Conservation (phyloP, 768 basidiomycete genomes). For the Mycena belliarum region DNA sequence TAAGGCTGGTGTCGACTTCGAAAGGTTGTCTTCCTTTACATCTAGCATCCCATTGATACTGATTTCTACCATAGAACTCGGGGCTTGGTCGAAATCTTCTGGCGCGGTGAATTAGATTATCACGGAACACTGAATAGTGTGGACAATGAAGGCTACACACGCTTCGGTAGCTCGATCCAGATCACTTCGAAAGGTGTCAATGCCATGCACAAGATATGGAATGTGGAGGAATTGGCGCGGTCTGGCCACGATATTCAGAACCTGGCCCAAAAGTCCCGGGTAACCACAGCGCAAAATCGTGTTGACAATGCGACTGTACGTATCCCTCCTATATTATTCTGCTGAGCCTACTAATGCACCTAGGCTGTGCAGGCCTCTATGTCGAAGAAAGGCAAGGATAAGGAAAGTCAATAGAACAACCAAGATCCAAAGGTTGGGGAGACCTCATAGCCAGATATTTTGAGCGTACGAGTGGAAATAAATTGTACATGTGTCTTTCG, state of each 20-base stretch:
- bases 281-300: conserved; percentile 4
- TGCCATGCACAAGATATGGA: conserved; percentile 9
- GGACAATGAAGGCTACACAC: not conserved
- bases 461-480: too few species aligned
- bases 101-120: conserved; percentile 9
- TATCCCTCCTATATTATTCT: too few species aligned
- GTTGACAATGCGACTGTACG: not conserved
- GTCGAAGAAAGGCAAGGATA: too few species aligned
- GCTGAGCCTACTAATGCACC: too few species aligned
- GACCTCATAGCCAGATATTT: too few species aligned
- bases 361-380: too few species aligned
- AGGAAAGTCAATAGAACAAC: too few species aligned
- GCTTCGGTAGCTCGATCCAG: conserved; percentile 19
- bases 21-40: not conserved
- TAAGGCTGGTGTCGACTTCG: conserved; percentile 10
- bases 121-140: conserved; percentile 9
- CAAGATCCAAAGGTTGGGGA: too few species aligned
- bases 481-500: too few species aligned
- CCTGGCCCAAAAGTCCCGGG: not conserved
- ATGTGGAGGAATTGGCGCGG: not conserved
- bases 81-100: conserved; percentile 16
- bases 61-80: not conserved
- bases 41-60: not conserved
- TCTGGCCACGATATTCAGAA: conserved; percentile 1
- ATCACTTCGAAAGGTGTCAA: conserved; percentile 15